These are phyloP conservation scores for Tetrahymena thermophila DNA, from an alignment of 73 alveolate genomes.

Conservation along the genomic window DNA sequence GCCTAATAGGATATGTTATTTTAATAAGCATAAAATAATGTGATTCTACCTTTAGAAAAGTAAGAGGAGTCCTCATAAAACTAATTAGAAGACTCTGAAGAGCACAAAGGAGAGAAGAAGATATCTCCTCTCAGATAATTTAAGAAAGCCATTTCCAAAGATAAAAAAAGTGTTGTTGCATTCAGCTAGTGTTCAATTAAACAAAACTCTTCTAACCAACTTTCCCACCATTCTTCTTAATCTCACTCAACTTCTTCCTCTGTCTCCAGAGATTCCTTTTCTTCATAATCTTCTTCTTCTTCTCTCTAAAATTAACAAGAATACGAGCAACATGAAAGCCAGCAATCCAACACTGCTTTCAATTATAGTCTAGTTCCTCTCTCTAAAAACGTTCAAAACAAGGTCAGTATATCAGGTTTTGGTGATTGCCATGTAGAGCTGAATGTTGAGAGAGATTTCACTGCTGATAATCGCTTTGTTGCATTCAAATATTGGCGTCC, in stretches of 20 bases:
- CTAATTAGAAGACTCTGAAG: neutral
- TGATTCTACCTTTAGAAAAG: neutral
- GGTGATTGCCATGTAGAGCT: slow-evolving; percentile 1
- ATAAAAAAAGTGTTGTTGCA: neutral
- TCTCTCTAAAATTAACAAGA: neutral
- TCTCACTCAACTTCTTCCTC: neutral
- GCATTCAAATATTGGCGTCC: neutral
- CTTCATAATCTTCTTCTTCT: neutral
- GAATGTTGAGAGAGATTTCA: neutral
- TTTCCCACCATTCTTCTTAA: neutral
- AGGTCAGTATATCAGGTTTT: neutral
- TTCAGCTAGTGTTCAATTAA: neutral
- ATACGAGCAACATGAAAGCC: neutral
- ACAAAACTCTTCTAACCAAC: neutral
- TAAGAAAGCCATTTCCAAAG: neutral
- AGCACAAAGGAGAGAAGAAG: neutral
- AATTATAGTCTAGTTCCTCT: neutral
- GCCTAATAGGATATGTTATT: neutral
- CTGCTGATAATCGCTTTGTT: neutral
- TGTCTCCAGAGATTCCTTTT: neutral
- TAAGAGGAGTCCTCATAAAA: neutral
- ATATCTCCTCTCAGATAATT: neutral
- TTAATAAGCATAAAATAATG: neutral
- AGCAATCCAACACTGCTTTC: neutral
- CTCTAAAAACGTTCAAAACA: neutral